Evolutionary conservation across 2,329 filamentous ascomycete species (phyloP).

Genomic region (Incumbomyces delicatus): DNA sequence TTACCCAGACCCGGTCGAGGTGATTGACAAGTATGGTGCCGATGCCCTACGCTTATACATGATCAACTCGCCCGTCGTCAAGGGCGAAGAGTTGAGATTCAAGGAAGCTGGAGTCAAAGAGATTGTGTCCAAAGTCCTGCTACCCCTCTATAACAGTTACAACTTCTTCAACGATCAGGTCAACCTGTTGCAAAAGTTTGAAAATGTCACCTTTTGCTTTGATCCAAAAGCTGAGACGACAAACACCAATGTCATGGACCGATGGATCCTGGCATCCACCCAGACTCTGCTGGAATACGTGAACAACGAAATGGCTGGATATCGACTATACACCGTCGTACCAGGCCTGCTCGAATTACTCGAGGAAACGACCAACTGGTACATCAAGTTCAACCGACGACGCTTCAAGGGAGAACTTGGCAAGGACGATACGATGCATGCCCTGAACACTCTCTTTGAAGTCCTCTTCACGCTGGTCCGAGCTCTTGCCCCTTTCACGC

Average conservation of each 20-base stretch:
- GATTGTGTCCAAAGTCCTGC: conserved; percentile 73
- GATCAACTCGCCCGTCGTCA: conserved; percentile 83
- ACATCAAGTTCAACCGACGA: conserved; percentile 80
- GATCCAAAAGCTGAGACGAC: conserved; percentile 59
- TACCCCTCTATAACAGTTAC: conserved; percentile 85
- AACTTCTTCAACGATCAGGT: conserved; percentile 85
- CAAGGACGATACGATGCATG: conserved; percentile 74
- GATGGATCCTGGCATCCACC: conserved; percentile 79
- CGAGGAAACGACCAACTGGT: conserved; percentile 88
- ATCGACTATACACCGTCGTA: conserved; percentile 74
- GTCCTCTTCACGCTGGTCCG: conserved; percentile 82
- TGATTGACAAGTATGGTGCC: conserved; percentile 75
- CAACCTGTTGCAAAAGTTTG: conserved; percentile 74
- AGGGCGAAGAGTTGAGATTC: conserved; percentile 74
- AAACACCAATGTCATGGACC: conserved; percentile 81
- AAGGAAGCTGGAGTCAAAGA: conserved; percentile 81
- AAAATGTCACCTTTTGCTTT: conserved; percentile 62
- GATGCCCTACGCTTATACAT: conserved; percentile 86
- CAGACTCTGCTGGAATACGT: conserved; percentile 79
- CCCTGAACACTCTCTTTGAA: conserved; percentile 88
- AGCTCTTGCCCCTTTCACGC: conserved; percentile 85
- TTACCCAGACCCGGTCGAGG: conserved; percentile 68
- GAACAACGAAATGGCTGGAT: conserved; percentile 72
- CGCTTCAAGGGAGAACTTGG: conserved; percentile 80
- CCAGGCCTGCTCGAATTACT: conserved; percentile 68